These are phyloP conservation scores for Coniophora puteana DNA, from an alignment of 1,284 basidiomycete species.

Conservation along the genomic window DNA sequence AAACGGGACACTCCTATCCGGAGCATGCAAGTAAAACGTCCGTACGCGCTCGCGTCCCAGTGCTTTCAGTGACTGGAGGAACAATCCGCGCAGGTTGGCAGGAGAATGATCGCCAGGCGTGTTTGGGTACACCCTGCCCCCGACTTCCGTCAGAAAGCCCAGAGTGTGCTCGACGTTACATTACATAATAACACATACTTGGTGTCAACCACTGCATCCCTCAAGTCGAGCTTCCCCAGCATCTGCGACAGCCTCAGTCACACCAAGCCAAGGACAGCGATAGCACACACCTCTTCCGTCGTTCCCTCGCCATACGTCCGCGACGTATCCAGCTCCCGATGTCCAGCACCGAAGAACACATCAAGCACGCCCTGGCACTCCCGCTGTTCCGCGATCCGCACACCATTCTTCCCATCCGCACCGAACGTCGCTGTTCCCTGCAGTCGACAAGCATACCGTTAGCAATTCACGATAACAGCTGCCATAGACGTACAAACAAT, in stretches of 20 bases:
- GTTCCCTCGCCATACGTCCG: conserved; percentile 43
- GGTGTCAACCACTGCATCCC: conserved; percentile 39
- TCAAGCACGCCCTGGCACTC: conserved; percentile 41
- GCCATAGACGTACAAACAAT: no score
- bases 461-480: no score
- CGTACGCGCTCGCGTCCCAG: conserved; percentile 36
- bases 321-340: conserved; percentile 43
- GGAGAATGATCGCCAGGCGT: conserved; percentile 37
- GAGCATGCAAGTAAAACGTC: conserved; percentile 45
- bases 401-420: conserved; percentile 35
- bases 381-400: conserved; percentile 30
- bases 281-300: conserved; percentile 36
- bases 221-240: conserved; percentile 37
- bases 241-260: conserved; percentile 18
- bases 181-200: conserved; percentile 36
- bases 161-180: background rate
- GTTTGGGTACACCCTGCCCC: conserved; percentile 38
- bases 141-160: background rate
- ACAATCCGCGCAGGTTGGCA: conserved; percentile 30
- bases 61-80: conserved; percentile 34
- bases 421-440: conserved; percentile 46
- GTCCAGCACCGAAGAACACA: conserved; percentile 35
- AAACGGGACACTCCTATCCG: conserved; percentile 44
- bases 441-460: no score
- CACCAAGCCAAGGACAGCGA: background rate